phyloP scores from a whole-genome alignment of 1,284 basidiomycete species.

The Leucocoprinus gongylophorus region DNA sequence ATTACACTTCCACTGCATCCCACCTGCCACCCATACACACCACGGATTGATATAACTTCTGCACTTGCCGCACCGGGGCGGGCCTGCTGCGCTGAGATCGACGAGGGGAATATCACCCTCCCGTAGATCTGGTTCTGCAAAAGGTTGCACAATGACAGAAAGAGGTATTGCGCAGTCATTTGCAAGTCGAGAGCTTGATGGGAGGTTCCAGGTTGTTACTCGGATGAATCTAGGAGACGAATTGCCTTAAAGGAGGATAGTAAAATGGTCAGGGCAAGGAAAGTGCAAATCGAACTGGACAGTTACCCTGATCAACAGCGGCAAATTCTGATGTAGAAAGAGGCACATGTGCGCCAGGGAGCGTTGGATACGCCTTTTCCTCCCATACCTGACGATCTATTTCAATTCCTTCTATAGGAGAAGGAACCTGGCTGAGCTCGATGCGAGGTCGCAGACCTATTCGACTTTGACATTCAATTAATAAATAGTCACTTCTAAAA shows the following conservation, averaged over 20 bases:
- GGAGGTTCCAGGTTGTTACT: slow-evolving; percentile 86
- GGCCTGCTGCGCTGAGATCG: slow-evolving; percentile 60
- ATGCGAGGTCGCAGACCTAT: slow-evolving; percentile 76
- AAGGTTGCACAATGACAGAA: slow-evolving; percentile 84
- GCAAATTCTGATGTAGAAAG: slow-evolving; percentile 84
- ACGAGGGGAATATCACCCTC: slow-evolving; percentile 83
- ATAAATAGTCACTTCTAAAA: neutral
- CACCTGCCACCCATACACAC: slow-evolving; percentile 84
- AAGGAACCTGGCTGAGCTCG: slow-evolving; percentile 88
- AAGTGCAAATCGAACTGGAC: neutral
- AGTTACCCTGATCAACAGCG: slow-evolving; percentile 85
- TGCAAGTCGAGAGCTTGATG: slow-evolving; percentile 75
- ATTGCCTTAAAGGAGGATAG: slow-evolving; percentile 41
- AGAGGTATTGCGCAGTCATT: slow-evolving; percentile 82
- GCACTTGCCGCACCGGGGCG: slow-evolving; percentile 82
- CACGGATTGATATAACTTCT: slow-evolving; percentile 94
- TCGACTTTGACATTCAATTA: slow-evolving; percentile 1
- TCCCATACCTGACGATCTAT: slow-evolving; percentile 83
- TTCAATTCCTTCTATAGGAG: slow-evolving; percentile 80
- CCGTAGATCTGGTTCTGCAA: slow-evolving; percentile 75
- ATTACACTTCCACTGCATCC: slow-evolving; percentile 90
- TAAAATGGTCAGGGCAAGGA: neutral
- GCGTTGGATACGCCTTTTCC: slow-evolving; percentile 68
- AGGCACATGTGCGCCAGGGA: slow-evolving; percentile 73
- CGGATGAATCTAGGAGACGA: slow-evolving; percentile 82